Evolutionary conservation across 176 grass and related monocot species (phyloP), one percentile per base, ranked within the genome.

Genomic region (Oryza rufipogon): DNA sequence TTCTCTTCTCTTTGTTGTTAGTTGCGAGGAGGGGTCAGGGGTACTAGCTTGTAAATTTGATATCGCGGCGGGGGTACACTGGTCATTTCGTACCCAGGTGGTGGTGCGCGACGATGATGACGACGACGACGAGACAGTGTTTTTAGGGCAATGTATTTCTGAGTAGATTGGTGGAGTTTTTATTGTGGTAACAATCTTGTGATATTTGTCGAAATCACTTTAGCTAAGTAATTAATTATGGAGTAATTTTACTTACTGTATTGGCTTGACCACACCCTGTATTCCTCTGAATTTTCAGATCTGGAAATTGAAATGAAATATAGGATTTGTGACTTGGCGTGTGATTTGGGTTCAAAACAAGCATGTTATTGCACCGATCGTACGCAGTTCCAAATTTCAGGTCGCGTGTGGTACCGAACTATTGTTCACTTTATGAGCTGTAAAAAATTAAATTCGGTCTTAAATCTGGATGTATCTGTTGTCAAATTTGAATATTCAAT

Each of bases 11-110:
- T 20, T 70, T 33, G 16, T 42, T 25, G 7, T 47, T 83, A 65
- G 76, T 20, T n/a, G 51, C 42, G 38, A 42, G n/a, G 3, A 20
- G 17, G 25, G 48, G 26, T 16, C 69, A 32, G 6, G 20, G 85
- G 38, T 25, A 48, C 15, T 77, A 70, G 42, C 39, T 41, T 94
- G 92, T 94, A 92, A 85, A 90, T 92, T 90, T 83, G 76, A 84
- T 84, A 87, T 81, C 71, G 32, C 3, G 33, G 75, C 4, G 2
- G 45, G 80, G 83, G 80, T 86, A 74, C 61, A 44, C 14, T 4
- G 60, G 83, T 9, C 41, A 81, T 68, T 79, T 28, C 4, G 79
- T 67, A 74, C 68, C 88, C 56, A 13, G 11, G 71, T 28, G 19
- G 77, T 28, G 36, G 56, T 74, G 4, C 6, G 47, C n/a, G 66